Conservation (phyloP, 139 green algal genomes). For the Coelastrella sp. region DNA sequence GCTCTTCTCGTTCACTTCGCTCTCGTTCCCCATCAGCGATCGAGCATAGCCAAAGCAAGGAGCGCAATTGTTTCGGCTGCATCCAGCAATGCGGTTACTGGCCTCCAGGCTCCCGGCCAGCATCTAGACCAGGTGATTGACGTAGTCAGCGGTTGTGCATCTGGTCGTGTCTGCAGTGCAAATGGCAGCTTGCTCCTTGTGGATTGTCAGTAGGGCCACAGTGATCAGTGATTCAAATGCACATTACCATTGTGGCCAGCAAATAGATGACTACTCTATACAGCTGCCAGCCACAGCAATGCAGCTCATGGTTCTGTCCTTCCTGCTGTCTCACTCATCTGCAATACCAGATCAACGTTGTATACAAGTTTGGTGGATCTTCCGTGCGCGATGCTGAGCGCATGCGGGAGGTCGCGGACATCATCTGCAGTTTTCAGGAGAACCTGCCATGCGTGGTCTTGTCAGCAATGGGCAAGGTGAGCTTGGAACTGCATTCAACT, state of each 20-base stretch:
- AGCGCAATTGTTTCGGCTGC: conserved; percentile 8
- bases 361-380: conserved; percentile 98
- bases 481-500: background rate
- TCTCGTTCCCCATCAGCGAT: background rate
- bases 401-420: conserved; percentile 93
- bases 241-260: background rate
- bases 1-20: background rate
- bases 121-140: conserved; percentile 44
- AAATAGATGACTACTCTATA: no score
- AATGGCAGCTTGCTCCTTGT: no score
- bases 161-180: no score
- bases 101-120: conserved; percentile 49
- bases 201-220: no score
- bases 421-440: conserved; percentile 91
- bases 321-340: background rate
- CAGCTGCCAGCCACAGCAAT: no score
- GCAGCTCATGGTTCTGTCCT: background rate
- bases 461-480: conserved; percentile 97
- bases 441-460: conserved; percentile 93
- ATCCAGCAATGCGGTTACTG: background rate
- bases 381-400: conserved; percentile 91
- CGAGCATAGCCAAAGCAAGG: background rate
- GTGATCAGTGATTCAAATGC: no score
- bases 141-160: background rate
- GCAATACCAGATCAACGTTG: conserved; percentile 79